Percentiles rank a stretch among this genome's conserved stretches.
Evolutionary conservation across 2,329 filamentous ascomycete genomes (phyloP).

Genomic region (Epicoccum sorghinum): DNA sequence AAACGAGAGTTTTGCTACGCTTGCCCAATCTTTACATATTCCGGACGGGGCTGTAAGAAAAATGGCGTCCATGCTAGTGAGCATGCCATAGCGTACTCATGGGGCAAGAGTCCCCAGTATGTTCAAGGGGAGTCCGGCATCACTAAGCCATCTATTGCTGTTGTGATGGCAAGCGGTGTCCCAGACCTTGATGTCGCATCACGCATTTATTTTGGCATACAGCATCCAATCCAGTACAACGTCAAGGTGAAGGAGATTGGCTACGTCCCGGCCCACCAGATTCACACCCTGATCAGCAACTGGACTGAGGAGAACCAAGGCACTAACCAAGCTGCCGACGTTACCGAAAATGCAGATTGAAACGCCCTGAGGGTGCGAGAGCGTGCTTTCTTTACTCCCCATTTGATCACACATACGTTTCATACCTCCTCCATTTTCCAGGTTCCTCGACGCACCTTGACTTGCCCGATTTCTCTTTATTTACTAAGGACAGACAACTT

Average conservation of each 20-base stretch:
- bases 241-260: slow-evolving; percentile 51
- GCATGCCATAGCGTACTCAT: not conserved
- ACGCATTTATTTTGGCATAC: slow-evolving; percentile 37
- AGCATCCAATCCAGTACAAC: slow-evolving; percentile 52
- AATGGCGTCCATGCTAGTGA: not conserved
- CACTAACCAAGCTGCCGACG: not conserved
- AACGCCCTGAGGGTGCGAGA: too few species aligned
- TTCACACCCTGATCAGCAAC: slow-evolving; percentile 11
- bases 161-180: not conserved
- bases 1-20: not conserved
- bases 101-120: not conserved
- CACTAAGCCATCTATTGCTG: not conserved
- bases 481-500: too few species aligned
- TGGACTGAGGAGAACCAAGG: not conserved
- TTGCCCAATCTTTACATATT: not conserved
- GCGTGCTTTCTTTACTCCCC: too few species aligned
- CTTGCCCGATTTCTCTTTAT: not conserved
- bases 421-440: not conserved
- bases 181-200: slow-evolving; percentile 23
- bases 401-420: too few species aligned
- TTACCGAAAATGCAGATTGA: not conserved
- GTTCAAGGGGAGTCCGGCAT: not conserved
- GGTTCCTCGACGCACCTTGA: not conserved
- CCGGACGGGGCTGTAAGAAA: not conserved
- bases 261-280: slow-evolving; percentile 24